phyloP scores from a whole-genome alignment of 2,329 filamentous ascomycete species.

The Penicillium janthinellum region DNA sequence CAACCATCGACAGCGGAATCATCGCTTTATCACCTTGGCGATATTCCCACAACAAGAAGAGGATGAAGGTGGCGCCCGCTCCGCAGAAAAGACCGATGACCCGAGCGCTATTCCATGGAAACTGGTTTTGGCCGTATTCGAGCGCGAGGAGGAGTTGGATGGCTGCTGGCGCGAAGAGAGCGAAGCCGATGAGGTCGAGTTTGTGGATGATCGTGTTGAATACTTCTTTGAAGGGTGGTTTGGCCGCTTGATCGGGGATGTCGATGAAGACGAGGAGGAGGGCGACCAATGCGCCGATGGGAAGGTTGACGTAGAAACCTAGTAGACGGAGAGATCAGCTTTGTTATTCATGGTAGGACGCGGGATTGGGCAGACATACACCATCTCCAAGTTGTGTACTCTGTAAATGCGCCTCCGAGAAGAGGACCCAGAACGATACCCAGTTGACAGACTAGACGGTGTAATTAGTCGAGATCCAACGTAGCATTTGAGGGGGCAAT shows the following conservation, averaged over 20 bases:
- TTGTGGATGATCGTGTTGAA: slow-evolving; percentile 12
- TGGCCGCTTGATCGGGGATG: slow-evolving; percentile 21
- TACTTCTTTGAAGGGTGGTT: slow-evolving; percentile 15
- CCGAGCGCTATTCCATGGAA: slow-evolving; percentile 40
- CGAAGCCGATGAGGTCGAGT: slow-evolving; percentile 27
- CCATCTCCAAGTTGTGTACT: slow-evolving; percentile 25
- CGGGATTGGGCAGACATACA: slow-evolving; percentile 15
- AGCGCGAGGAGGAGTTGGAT: slow-evolving; percentile 51
- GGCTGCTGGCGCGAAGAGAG: slow-evolving; percentile 34
- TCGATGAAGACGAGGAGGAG: slow-evolving; percentile 33
- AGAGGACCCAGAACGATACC: slow-evolving; percentile 18
- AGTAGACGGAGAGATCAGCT: background rate
- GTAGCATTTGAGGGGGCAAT: no score
- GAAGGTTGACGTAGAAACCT: slow-evolving; percentile 47
- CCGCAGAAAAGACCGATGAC: slow-evolving; percentile 54
- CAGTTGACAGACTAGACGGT: slow-evolving; percentile 17
- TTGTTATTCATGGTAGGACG: background rate
- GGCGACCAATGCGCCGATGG: slow-evolving; percentile 37
- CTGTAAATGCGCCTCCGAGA: slow-evolving; percentile 23
- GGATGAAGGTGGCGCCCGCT: slow-evolving; percentile 40
- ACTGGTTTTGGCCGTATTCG: slow-evolving; percentile 47
- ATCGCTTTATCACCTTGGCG: slow-evolving; percentile 47
- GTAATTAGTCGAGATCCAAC: background rate
- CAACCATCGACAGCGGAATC: slow-evolving; percentile 42
- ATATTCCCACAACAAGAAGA: slow-evolving; percentile 44